Percentiles rank a stretch among this genome's conserved stretches.
Evolutionary conservation across 148 eudicot genomes (phyloP).

Genomic region (Silene conica): DNA sequence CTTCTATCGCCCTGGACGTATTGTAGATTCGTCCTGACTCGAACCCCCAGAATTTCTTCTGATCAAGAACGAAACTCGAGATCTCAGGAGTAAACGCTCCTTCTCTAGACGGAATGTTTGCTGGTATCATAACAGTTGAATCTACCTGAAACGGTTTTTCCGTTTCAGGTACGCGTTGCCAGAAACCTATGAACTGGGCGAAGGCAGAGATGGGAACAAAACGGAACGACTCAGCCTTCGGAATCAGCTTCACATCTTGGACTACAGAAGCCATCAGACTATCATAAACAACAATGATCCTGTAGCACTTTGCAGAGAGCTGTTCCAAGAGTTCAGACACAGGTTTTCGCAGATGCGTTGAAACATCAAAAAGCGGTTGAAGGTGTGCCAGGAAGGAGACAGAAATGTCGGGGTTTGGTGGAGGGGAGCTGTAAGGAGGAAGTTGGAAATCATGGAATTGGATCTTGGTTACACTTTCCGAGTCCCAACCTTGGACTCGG

Average conservation of each 20-base stretch:
- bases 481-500: conserved; percentile 18
- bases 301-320: conserved; percentile 23
- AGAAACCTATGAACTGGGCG: conserved; percentile 2
- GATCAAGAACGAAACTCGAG: background rate
- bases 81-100: background rate
- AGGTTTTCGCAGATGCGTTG: conserved; percentile 29
- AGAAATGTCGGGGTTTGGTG: conserved; percentile 20
- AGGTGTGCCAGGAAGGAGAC: conserved; percentile 32
- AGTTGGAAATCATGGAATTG: conserved; percentile 42
- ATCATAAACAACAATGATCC: conserved; percentile 34
- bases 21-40: background rate
- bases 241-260: conserved; percentile 32
- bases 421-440: conserved; percentile 25
- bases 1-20: background rate
- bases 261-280: no score
- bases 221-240: conserved; percentile 39
- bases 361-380: conserved; percentile 29
- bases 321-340: conserved; percentile 19
- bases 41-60: background rate
- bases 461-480: conserved; percentile 14
- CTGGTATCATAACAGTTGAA: background rate
- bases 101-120: background rate
- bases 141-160: background rate
- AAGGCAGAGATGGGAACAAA: conserved; percentile 41
- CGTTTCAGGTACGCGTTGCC: background rate